phyloP scores from a whole-genome alignment of 2,329 filamentous ascomycete species.

The Alternaria burnsii region DNA sequence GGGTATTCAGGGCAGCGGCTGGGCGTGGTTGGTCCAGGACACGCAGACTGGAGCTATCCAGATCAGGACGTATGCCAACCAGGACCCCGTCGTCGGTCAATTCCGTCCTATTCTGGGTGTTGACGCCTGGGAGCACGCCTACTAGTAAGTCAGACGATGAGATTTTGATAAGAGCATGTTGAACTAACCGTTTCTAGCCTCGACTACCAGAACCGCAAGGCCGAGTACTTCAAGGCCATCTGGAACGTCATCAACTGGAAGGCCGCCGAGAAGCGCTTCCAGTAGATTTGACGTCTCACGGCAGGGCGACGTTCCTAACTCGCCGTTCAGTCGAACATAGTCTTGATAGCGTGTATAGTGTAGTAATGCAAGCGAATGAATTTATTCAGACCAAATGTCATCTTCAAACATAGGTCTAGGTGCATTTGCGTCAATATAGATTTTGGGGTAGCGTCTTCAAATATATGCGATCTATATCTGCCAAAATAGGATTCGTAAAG shows the following conservation, averaged over 20 bases:
- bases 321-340: background rate
- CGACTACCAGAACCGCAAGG: conserved; percentile 97
- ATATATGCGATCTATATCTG: background rate
- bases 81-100: conserved; percentile 86
- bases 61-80: conserved; percentile 80
- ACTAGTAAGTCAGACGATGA: conserved; percentile 49
- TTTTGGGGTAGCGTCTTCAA: background rate
- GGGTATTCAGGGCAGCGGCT: conserved; percentile 71
- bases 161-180: fast-evolving
- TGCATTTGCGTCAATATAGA: background rate
- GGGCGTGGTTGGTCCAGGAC: conserved; percentile 71
- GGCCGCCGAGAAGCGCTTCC: conserved; percentile 80
- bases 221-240: conserved; percentile 90
- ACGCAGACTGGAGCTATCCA: conserved; percentile 67
- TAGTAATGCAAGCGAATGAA: conserved; percentile 11
- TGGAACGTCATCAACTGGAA: conserved; percentile 98
- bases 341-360: conserved; percentile 3
- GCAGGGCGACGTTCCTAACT: conserved; percentile 11
- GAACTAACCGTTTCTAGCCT: conserved; percentile 53
- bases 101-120: conserved; percentile 85
- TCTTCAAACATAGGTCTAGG: background rate
- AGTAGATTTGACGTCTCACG: conserved; percentile 40
- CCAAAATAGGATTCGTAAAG: background rate
- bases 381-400: background rate
- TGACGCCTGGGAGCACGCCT: conserved; percentile 85